Conservation (phyloP, 257 asterid genomes). For the Hygrophila difformis region DNA sequence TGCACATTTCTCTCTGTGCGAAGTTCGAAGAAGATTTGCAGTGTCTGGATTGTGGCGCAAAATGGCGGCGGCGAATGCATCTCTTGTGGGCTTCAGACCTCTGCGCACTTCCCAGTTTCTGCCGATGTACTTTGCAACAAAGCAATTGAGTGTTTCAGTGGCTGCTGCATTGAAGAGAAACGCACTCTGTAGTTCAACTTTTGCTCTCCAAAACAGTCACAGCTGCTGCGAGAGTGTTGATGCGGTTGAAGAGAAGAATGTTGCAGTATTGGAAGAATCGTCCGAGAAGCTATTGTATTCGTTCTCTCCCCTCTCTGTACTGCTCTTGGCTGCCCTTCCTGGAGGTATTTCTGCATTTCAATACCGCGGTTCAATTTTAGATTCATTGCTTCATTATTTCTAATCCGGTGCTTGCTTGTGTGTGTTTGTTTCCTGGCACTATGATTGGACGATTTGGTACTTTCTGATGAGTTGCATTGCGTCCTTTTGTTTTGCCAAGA, state of each 20-base stretch:
- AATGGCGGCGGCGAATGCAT: slow-evolving; percentile 52
- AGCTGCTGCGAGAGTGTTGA: slow-evolving; percentile 19
- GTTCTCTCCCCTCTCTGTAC: slow-evolving; percentile 42
- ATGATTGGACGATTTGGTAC: too few species aligned
- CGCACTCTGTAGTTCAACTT: slow-evolving; percentile 15
- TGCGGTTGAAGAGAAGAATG: slow-evolving; percentile 15
- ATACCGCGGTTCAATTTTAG: too few species aligned
- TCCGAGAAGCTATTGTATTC: slow-evolving; percentile 45
- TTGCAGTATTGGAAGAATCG: slow-evolving; percentile 14
- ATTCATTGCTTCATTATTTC: too few species aligned
- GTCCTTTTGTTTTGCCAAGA: neutral
- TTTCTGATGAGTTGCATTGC: too few species aligned
- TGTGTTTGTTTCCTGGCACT: too few species aligned
- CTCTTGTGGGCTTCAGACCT: slow-evolving; percentile 25
- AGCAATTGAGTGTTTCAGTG: slow-evolving; percentile 3
- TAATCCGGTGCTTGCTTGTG: too few species aligned
- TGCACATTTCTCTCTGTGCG: slow-evolving; percentile 2
- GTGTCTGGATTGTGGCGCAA: neutral
- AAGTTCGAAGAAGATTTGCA: neutral
- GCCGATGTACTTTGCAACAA: slow-evolving; percentile 2
- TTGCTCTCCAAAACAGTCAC: slow-evolving; percentile 21
- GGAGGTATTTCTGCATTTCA: slow-evolving; percentile 64
- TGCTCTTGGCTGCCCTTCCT: slow-evolving; percentile 65
- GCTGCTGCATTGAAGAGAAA: slow-evolving; percentile 6
- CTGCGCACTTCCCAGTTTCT: slow-evolving; percentile 14